Percentiles rank a stretch among this genome's conserved stretches.
These are phyloP conservation scores for Neophaeococcomyces aloes DNA, from an alignment of 2,329 filamentous ascomycete species.

Conservation along the genomic window DNA sequence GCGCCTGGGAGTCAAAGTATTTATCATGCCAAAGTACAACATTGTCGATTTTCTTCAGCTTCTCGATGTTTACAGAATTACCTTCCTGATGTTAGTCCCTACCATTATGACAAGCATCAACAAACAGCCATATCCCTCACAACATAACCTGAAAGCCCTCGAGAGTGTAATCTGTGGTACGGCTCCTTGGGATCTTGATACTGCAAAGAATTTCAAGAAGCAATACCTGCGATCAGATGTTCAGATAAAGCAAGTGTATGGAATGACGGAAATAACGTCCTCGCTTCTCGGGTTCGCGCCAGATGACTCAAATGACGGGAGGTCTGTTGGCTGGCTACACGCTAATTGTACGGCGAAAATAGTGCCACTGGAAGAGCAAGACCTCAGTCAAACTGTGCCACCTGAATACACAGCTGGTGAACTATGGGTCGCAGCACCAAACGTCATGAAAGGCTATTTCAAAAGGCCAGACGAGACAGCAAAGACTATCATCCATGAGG, in stretches of 20 bases:
- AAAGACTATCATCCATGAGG: conserved; percentile 39
- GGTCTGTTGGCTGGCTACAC: conserved; percentile 55
- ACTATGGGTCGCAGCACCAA: conserved; percentile 44
- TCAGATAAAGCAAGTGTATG: conserved; percentile 64
- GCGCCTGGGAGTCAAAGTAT: conserved; percentile 52
- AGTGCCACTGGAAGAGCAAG: too few species aligned
- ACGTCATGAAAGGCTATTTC: conserved; percentile 51
- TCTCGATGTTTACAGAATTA: conserved; percentile 59
- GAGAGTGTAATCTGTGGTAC: conserved; percentile 53
- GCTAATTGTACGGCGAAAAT: conserved; percentile 61
- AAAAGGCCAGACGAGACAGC: conserved; percentile 45
- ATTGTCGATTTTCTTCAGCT: conserved; percentile 60
- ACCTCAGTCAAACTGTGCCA: conserved; percentile 22
- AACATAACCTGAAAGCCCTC: conserved; percentile 59
- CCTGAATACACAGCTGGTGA: conserved; percentile 27
- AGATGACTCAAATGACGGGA: conserved; percentile 31
- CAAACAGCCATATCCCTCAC: conserved; percentile 55
- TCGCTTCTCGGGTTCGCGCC: conserved; percentile 56
- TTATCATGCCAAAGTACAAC: conserved; percentile 70
- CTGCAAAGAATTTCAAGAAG: conserved; percentile 48
- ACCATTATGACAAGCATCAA: conserved; percentile 65
- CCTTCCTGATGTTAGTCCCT: conserved; percentile 56
- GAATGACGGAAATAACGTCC: conserved; percentile 76
- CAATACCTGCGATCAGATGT: conserved; percentile 40
- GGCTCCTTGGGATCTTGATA: conserved; percentile 52